Conservation (phyloP, 2,329 filamentous ascomycete species). For the Sclerotinia nivalis region DNA sequence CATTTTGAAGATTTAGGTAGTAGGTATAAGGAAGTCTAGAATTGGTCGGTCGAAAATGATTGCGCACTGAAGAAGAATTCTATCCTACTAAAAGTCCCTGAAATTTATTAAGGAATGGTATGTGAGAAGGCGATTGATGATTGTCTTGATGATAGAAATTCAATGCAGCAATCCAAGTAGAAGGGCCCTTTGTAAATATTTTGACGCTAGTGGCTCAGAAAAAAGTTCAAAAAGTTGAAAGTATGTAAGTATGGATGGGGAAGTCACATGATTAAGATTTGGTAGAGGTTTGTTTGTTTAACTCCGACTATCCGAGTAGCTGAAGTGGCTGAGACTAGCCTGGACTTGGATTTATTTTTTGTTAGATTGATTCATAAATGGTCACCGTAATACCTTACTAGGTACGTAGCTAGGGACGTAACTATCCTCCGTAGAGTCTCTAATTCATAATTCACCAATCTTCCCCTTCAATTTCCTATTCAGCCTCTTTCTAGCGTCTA, state of each 20-base stretch:
- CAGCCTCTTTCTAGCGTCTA: no score
- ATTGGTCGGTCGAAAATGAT: no score
- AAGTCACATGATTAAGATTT: conserved; percentile 3
- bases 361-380: no score
- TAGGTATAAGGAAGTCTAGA: not conserved
- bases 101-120: no score
- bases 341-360: not conserved
- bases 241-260: not conserved
- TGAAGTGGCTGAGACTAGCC: not conserved
- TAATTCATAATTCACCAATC: no score
- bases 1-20: conserved; percentile 28
- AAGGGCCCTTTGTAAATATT: conserved; percentile 20
- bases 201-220: conserved; percentile 14
- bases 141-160: not conserved
- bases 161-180: not conserved
- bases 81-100: not conserved
- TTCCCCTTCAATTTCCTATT: no score
- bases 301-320: not conserved
- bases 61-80: not conserved
- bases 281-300: not conserved
- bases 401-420: no score
- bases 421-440: not conserved
- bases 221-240: conserved; percentile 17
- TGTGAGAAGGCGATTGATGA: not conserved
- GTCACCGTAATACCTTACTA: no score